Conservation (phyloP, 768 basidiomycete genomes). For the Trametes villosa region DNA sequence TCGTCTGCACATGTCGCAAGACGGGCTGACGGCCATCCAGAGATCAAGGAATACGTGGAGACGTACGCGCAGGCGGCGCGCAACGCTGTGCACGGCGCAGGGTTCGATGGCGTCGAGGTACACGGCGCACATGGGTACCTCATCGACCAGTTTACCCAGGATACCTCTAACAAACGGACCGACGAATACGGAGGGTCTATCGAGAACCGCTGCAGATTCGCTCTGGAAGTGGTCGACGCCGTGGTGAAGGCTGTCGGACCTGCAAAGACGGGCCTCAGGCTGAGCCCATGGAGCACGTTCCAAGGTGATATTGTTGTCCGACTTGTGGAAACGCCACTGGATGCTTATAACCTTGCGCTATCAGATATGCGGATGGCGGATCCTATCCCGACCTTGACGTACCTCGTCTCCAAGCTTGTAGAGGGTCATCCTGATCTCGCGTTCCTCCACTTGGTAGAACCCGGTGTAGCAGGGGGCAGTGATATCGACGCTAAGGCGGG, state of each 20-base stretch:
- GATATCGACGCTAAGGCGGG: neutral
- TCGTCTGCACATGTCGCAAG: too few species aligned
- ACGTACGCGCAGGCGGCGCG: constrained; percentile 30
- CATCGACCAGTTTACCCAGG: constrained; percentile 46
- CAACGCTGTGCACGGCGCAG: constrained; percentile 35
- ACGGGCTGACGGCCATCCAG: neutral
- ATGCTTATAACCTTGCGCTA: neutral
- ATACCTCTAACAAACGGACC: constrained; percentile 44
- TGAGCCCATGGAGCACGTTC: constrained; percentile 19
- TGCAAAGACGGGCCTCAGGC: neutral
- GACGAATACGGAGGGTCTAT: constrained; percentile 53
- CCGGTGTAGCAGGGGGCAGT: constrained; percentile 13
- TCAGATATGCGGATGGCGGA: constrained; percentile 54
- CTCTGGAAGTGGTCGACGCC: constrained; percentile 43
- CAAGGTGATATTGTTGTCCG: constrained; percentile 25
- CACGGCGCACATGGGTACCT: constrained; percentile 35
- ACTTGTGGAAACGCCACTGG: neutral
- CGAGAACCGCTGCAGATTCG: constrained; percentile 48
- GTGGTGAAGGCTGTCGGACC: constrained; percentile 28
- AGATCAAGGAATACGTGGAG: constrained; percentile 45
- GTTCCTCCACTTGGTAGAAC: constrained; percentile 43
- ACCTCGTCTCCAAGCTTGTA: constrained; percentile 48
- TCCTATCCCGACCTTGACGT: constrained; percentile 56
- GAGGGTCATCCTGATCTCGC: constrained; percentile 43
- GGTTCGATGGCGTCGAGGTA: constrained; percentile 32